A percentile compares a stretch with the other conserved stretches of the same genome.
These are phyloP conservation scores for Chaetomium fimeti DNA, from an alignment of 495 filamentous ascomycete genomes.

Conservation along the genomic window DNA sequence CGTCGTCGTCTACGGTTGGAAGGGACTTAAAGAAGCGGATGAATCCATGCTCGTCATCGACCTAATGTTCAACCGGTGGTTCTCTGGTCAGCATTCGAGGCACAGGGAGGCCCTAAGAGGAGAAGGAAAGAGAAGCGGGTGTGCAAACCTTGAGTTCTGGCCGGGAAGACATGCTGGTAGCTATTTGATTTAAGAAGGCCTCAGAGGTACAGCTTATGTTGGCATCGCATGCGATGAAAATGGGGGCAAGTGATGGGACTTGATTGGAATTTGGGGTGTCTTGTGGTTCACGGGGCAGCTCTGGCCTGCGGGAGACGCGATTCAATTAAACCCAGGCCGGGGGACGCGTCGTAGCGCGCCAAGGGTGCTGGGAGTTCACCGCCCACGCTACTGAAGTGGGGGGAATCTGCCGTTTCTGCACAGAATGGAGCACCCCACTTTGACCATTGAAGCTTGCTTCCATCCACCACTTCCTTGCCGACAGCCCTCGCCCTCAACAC, in stretches of 20 bases:
- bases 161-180: slow-evolving; percentile 72
- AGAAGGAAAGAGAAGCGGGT: background rate
- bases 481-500: background rate
- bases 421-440: slow-evolving; percentile 7
- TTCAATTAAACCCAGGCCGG: slow-evolving; percentile 25
- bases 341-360: slow-evolving; percentile 25
- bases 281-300: background rate
- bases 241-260: too few relatives aligned
- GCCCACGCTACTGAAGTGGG: slow-evolving; percentile 14
- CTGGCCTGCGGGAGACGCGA: slow-evolving; percentile 27
- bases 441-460: background rate
- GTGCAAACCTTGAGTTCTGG: slow-evolving; percentile 78
- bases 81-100: slow-evolving; percentile 18
- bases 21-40: slow-evolving; percentile 90
- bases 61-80: slow-evolving; percentile 45
- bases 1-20: slow-evolving; percentile 63
- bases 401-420: slow-evolving; percentile 5
- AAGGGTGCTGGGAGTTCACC: slow-evolving; percentile 12
- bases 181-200: background rate
- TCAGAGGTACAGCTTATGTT: background rate
- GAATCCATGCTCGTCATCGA: slow-evolving; percentile 95
- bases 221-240: background rate
- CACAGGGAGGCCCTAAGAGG: background rate
- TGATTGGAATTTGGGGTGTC: background rate
- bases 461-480: background rate